Evolutionary conservation across 2,329 filamentous ascomycete species (phyloP).

Genomic region (Amylocarpus encephaloides): DNA sequence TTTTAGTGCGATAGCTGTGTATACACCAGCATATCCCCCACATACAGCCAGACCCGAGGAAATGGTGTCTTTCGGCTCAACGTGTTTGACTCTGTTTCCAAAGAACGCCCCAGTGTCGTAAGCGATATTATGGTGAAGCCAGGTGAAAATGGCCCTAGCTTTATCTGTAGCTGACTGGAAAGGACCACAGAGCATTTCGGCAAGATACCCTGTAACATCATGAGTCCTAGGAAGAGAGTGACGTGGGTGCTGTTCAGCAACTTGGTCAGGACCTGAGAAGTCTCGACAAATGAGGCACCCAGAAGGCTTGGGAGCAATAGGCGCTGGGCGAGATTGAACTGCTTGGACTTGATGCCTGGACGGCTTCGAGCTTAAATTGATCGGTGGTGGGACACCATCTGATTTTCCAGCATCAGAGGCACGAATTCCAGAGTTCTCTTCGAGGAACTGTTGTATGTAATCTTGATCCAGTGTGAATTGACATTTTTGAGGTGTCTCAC

Average conservation of each 20-base stretch:
- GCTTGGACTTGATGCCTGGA: slow-evolving; percentile 43
- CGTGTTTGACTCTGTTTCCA: slow-evolving; percentile 57
- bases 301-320: slow-evolving; percentile 21
- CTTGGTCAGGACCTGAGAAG: slow-evolving; percentile 72
- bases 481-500: slow-evolving; percentile 20
- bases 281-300: slow-evolving; percentile 80
- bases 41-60: slow-evolving; percentile 79
- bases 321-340: slow-evolving; percentile 23
- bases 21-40: slow-evolving; percentile 82
- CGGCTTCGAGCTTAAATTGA: slow-evolving; percentile 28
- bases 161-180: slow-evolving; percentile 85
- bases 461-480: slow-evolving; percentile 15
- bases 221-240: slow-evolving; percentile 56
- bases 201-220: slow-evolving; percentile 66
- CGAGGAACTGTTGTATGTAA: slow-evolving; percentile 21
- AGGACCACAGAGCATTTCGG: slow-evolving; percentile 67
- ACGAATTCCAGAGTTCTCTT: slow-evolving; percentile 22
- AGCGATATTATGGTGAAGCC: slow-evolving; percentile 87
- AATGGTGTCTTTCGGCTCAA: slow-evolving; percentile 67
- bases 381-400: slow-evolving; percentile 26
- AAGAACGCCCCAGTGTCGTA: slow-evolving; percentile 84
- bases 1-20: slow-evolving; percentile 67
- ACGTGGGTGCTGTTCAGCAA: slow-evolving; percentile 71
- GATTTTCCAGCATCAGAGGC: slow-evolving; percentile 17
- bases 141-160: slow-evolving; percentile 86